Evolutionary conservation across 176 grass and related monocot genomes (phyloP), one percentile per base, ranked within the genome.

Genomic region (Eragrostis nindensis): DNA sequence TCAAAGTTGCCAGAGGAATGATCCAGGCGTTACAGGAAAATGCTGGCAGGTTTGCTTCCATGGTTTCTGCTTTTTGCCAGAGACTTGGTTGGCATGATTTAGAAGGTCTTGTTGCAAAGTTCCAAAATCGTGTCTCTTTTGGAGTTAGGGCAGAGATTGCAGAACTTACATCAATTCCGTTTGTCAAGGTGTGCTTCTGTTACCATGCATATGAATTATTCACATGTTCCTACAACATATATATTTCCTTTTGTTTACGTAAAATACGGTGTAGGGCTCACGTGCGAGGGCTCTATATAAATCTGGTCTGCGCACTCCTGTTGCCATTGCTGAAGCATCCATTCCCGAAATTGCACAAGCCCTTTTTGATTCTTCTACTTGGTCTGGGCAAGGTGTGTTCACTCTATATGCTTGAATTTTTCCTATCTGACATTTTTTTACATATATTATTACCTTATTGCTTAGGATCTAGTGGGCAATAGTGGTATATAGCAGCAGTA

Each of bases 21-120:
- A 92, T 94, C 79, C 95, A 98, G 80, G 64, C 80, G 17, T 87
- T 98, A 70, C 95, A 98, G 81, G 95, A 98, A 88, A 98, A 94
- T 87, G 95, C 95, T 83, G 95, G 95, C 74, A 94, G 95, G 73
- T 98, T 98, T 85, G 88, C 95, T 69, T 89, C 87, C 85, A 98
- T 98, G 95, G 92, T 98, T 73, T 98, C 95, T 77, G 83, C 88
- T 52, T 98, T 98, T 80, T 98, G 92, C 82, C 91, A 98, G 70
- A 94, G 95, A 71, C 87, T 98, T 87, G 95, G 95, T 26, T 98
- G 95, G 95, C 78, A 90, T 79, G 95, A 98, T 82, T 90, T 98
- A 80, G 90, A 94, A 83, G 92, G 95, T 27, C 92, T 98, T 80
- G 80, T 98, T 85, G 83, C 90, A 19, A 98, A 94, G 85, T 98